Evolutionary conservation across 2,329 filamentous ascomycete genomes (phyloP).

Genomic region (Xylariaceae sp.): DNA sequence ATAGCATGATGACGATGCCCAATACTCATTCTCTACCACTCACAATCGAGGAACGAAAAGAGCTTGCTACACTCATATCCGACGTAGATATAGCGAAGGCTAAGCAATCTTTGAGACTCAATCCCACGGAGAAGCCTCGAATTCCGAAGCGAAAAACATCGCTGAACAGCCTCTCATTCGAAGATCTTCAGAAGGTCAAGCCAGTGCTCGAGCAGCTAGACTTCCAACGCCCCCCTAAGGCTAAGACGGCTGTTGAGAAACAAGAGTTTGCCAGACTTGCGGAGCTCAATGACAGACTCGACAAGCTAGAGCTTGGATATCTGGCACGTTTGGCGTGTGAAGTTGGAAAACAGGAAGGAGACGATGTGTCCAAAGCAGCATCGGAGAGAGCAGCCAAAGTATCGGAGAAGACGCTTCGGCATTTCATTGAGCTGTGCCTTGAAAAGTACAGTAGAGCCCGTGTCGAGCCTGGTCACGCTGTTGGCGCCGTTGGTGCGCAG

Average conservation of each 20-base stretch:
- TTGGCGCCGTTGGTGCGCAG: conserved; percentile 92
- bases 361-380: conserved; percentile 23
- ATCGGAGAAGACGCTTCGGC: conserved; percentile 64
- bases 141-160: neutral
- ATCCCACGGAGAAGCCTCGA: neutral
- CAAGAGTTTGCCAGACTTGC: conserved; percentile 17
- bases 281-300: conserved; percentile 13
- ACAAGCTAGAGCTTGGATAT: conserved; percentile 16
- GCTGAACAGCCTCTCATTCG: conserved; percentile 2
- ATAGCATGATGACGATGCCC: conserved; percentile 32
- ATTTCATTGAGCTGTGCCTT: conserved; percentile 77
- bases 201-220: conserved; percentile 15
- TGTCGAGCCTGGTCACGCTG: conserved; percentile 90
- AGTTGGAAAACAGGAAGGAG: conserved; percentile 31
- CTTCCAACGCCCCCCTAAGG: conserved; percentile 18
- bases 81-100: conserved; percentile 13
- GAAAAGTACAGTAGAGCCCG: conserved; percentile 87
- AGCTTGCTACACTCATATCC: conserved; percentile 10
- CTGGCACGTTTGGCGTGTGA: conserved; percentile 14
- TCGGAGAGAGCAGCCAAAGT: conserved; percentile 75
- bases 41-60: conserved; percentile 8
- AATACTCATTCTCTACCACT: conserved; percentile 6
- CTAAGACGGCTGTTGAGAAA: conserved; percentile 17
- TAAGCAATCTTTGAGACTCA: conserved; percentile 10
- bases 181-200: conserved; percentile 15